Base-by-base conservation (phyloP, 1,139 yeast genomes). In the Yamadazyma sp. region DNA sequence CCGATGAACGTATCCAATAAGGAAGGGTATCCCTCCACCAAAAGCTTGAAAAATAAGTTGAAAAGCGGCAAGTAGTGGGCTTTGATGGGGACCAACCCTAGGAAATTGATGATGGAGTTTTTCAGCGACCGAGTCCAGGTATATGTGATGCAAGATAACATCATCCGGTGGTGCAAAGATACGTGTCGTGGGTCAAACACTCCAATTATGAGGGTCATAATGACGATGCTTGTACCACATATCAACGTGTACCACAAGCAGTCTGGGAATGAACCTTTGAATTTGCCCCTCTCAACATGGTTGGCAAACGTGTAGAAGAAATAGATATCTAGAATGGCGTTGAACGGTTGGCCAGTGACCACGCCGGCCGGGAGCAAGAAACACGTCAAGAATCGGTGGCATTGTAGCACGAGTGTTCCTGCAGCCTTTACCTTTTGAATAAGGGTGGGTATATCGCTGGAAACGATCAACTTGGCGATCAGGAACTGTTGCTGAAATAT, bases 21-120 rank as follows among this genome's bases (percentile, higher is more conserved):
- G 2, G 69, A 45, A 3, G 58, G 42, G 26, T 51, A 60, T 1
- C 82, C 81, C 27, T 64, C 69, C 3, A 69, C 55, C 17, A 80
- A 58, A 36, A 76, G 56, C 39, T 75, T 67, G 49, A 76, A 63
- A 1, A 76, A 74, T 28, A 79, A 49, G 32, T 77, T 73, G 36
- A 78, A 81, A 8, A 79, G 61, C 3, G 87, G 87, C 41, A 80
- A 59, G 45, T 79, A 69, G 39, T 78, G 77, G 0, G 83, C 84
- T 49, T 77, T 77, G 33, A 80, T 71, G 2, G 82, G 80, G 41
- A 81, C 58, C 41, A 81, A 58, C 1, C 76, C 75, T 51, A 78
- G 60, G 46, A 79, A 75, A 46, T 70, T 74, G 35, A 79, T 77
- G 24, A 63, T 63, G 31, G 76, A 66, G 50, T 73, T 68, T 54